Evolutionary conservation across 441 rosid species (phyloP).

Genomic region (Corymbia citriodora): DNA sequence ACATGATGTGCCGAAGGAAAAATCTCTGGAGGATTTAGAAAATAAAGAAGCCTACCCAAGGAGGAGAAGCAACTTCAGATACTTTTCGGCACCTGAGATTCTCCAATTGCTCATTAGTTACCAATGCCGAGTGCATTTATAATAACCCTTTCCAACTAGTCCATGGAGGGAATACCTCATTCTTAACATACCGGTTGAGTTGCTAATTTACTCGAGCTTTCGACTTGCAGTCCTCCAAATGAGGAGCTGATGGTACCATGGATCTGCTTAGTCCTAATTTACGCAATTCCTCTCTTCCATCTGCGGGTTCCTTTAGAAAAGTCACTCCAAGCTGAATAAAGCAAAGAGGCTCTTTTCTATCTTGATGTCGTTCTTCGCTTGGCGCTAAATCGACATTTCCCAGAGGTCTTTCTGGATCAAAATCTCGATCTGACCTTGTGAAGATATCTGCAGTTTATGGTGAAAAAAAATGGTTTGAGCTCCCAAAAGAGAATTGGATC

Average conservation of each 20-base stretch:
- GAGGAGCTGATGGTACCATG: slow-evolving; percentile 55
- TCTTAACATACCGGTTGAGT: slow-evolving; percentile 28
- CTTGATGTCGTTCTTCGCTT: slow-evolving; percentile 4
- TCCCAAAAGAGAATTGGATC: slow-evolving; percentile 9
- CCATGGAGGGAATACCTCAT: slow-evolving; percentile 62
- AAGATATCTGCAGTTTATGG: slow-evolving; percentile 21
- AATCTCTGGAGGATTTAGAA: neutral
- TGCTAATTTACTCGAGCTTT: slow-evolving; percentile 21
- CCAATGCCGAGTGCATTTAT: slow-evolving; percentile 29
- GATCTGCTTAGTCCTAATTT: slow-evolving; percentile 30
- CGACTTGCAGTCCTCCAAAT: slow-evolving; percentile 63
- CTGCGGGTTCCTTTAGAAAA: slow-evolving; percentile 19
- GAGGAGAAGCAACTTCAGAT: slow-evolving; percentile 54
- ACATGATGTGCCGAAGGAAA: neutral
- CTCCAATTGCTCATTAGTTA: slow-evolving; percentile 20
- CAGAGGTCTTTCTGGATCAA: slow-evolving; percentile 14
- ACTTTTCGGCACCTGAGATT: slow-evolving; percentile 22
- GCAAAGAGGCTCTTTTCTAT: slow-evolving; percentile 31
- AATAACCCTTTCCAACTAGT: slow-evolving; percentile 56
- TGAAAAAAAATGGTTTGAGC: neutral
- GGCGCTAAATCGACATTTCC: slow-evolving; percentile 10
- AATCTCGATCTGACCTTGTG: slow-evolving; percentile 16
- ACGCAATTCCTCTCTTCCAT: slow-evolving; percentile 23
- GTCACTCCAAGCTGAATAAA: slow-evolving; percentile 68
- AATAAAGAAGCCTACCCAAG: slow-evolving; percentile 59